A percentile compares a stretch with the other conserved stretches of the same genome.
Conservation (phyloP, 1,139 yeast species). For the Candida mesenterica region DNA sequence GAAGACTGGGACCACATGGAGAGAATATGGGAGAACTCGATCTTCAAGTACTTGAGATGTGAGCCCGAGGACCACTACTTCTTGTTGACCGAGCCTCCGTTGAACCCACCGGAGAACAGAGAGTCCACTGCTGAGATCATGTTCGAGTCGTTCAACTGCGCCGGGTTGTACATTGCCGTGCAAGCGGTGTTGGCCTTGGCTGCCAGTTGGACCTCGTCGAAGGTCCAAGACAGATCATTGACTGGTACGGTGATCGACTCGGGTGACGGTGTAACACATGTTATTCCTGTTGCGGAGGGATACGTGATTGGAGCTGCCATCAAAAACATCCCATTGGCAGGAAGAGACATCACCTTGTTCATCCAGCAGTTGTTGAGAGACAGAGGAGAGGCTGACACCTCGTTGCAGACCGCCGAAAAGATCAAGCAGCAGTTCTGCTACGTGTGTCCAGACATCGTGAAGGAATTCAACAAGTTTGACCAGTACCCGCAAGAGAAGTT, state of each 20-base stretch:
- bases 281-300: slow-evolving; percentile 98
- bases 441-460: slow-evolving; percentile 96
- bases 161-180: slow-evolving; percentile 96
- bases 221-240: slow-evolving; percentile 89
- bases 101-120: slow-evolving; percentile 98
- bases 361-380: slow-evolving; percentile 93
- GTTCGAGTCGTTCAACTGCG: slow-evolving; percentile 98
- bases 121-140: slow-evolving; percentile 97
- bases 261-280: slow-evolving; percentile 98
- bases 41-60: slow-evolving; percentile 91
- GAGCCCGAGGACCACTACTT: slow-evolving; percentile 99
- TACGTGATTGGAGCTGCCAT: slow-evolving; percentile 97
- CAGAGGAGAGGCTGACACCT: slow-evolving; percentile 93
- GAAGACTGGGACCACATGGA: slow-evolving; percentile 99
- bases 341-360: slow-evolving; percentile 93
- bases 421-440: slow-evolving; percentile 96
- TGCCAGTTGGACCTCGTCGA: slow-evolving; percentile 97
- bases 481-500: slow-evolving; percentile 86
- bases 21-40: slow-evolving; percentile 96
- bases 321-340: slow-evolving; percentile 96
- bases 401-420: slow-evolving; percentile 91
- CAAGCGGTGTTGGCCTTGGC: slow-evolving; percentile 98
- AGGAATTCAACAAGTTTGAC: slow-evolving; percentile 92
- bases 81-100: slow-evolving; percentile 94
- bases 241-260: slow-evolving; percentile 98